These are phyloP conservation scores for Pyrenochaeta sp. DNA, from an alignment of 2,329 filamentous ascomycete genomes.

Conservation along the genomic window DNA sequence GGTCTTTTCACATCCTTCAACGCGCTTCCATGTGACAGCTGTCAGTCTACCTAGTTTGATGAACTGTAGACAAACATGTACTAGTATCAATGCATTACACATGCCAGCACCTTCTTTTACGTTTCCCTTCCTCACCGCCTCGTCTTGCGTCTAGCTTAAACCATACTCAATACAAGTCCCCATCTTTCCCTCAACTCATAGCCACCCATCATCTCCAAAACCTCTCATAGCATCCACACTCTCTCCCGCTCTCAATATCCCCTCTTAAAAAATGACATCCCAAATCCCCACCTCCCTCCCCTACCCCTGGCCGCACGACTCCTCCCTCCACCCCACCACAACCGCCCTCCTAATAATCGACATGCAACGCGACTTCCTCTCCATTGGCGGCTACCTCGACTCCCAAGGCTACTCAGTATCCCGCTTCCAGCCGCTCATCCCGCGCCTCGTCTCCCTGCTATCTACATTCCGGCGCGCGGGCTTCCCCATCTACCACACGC, in stretches of 20 bases:
- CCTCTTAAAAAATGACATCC: conserved; percentile 13
- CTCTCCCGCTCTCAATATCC: not conserved
- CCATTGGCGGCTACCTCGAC: conserved; percentile 59
- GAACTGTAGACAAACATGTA: not conserved
- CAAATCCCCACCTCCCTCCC: conserved; percentile 40
- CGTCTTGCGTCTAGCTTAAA: not conserved
- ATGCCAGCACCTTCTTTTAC: not conserved
- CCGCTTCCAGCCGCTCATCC: conserved; percentile 55
- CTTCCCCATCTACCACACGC: conserved; percentile 59
- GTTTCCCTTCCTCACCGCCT: not conserved
- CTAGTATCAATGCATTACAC: not conserved
- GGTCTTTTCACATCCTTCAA: not conserved
- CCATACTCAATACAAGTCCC: not conserved
- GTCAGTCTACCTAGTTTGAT: not conserved
- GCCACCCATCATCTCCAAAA: not conserved
- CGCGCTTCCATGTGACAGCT: not conserved
- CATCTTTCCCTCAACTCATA: not conserved
- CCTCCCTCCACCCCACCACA: conserved; percentile 49
- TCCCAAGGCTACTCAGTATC: conserved; percentile 57
- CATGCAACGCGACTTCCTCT: conserved; percentile 64
- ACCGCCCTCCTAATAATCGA: conserved; percentile 65
- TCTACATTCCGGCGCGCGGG: conserved; percentile 50
- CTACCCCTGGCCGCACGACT: conserved; percentile 54
- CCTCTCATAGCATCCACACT: not conserved
- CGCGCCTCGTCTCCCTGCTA: conserved; percentile 53